Evolutionary conservation across 23 red algal species (phyloP).

Genomic region (Pyropia haitanensis): DNA sequence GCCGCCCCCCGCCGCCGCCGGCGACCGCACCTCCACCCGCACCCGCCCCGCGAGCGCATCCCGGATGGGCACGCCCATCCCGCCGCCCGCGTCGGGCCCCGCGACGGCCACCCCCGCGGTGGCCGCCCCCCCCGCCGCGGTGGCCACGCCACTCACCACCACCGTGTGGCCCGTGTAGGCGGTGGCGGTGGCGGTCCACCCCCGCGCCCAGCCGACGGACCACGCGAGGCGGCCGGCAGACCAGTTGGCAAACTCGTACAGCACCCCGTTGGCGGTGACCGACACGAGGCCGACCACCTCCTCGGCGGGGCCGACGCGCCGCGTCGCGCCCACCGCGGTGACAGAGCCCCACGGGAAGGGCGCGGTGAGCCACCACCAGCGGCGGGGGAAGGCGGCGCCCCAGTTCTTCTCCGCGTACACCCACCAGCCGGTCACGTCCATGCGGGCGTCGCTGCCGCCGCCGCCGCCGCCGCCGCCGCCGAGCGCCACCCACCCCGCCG

Average conservation of each 20-base stretch:
- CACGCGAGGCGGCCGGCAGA: no score
- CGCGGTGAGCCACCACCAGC: constrained; percentile 83
- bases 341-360: constrained; percentile 13
- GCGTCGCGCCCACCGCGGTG: constrained; percentile 37
- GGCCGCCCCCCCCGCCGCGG: no score
- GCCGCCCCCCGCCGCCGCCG: no score
- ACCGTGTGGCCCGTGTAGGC: no score
- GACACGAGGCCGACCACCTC: constrained; percentile 57
- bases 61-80: no score
- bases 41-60: no score
- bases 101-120: no score
- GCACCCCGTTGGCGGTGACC: constrained; percentile 35
- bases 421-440: constrained; percentile 12
- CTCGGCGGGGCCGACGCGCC: constrained; percentile 8
- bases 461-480: constrained; percentile 13
- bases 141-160: no score
- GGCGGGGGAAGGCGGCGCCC: constrained; percentile 68
- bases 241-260: constrained; percentile 77
- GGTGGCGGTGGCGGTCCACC: no score
- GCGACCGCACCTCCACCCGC: no score
- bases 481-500: constrained; percentile 25
- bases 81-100: no score
- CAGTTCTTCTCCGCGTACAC: constrained; percentile 97
- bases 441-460: not conserved
- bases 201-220: no score